A percentile compares a stretch with the other conserved stretches of the same genome.
phyloP scores from a whole-genome alignment of 192 early-diverging fungal genomes.

The Rhizoclosmatium sp. region DNA sequence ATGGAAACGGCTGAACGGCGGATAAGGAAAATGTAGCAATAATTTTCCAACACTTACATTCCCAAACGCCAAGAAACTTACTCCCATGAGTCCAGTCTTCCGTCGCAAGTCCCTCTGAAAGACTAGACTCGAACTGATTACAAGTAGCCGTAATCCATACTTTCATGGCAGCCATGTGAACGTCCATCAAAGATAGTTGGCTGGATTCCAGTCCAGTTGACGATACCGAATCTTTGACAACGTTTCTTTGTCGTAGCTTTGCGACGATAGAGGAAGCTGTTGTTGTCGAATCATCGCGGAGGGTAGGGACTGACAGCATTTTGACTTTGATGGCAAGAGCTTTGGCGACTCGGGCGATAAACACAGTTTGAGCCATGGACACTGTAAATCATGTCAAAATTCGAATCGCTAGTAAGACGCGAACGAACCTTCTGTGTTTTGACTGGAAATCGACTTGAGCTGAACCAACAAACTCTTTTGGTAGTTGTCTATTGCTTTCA shows the following conservation, averaged over 20 bases:
- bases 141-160: conserved; percentile 8
- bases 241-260: not conserved
- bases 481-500: conserved; percentile 18
- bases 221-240: not conserved
- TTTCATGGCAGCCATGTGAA: conserved; percentile 18
- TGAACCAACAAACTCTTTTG: conserved; percentile 2
- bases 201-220: not conserved
- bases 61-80: conserved; percentile 25
- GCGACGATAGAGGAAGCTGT: conserved; percentile 12
- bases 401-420: not conserved
- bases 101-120: not conserved
- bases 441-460: not conserved
- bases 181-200: conserved; percentile 2
- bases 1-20: not conserved
- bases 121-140: not conserved
- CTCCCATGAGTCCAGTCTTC: conserved; percentile 14
- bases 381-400: not conserved
- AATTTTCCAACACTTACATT: not conserved
- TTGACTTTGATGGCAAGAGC: conserved; percentile 18
- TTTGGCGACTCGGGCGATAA: conserved; percentile 19
- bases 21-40: not conserved
- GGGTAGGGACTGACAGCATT: not conserved
- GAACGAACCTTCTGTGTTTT: no score
- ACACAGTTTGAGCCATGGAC: conserved; percentile 5
- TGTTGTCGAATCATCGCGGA: not conserved